Evolutionary conservation across 2,329 filamentous ascomycete species (phyloP).

Genomic region (Paecilomyces formosus): DNA sequence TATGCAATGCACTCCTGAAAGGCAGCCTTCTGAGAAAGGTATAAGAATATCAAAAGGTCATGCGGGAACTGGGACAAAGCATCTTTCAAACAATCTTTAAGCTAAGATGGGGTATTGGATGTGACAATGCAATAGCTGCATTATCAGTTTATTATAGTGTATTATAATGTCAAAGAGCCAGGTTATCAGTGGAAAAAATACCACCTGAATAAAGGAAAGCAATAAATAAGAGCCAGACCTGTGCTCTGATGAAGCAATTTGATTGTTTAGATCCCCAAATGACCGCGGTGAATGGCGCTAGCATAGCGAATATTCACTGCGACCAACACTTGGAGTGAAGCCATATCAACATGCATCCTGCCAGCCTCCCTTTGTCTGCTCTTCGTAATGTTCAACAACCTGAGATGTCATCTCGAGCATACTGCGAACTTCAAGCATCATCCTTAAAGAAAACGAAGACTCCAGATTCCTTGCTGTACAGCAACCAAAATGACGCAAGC

Average conservation of each 20-base stretch:
- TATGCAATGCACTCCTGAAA: too few species aligned
- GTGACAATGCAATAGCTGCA: too few species aligned
- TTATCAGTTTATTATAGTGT: too few species aligned
- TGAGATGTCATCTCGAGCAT: neutral
- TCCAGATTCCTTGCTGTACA: neutral
- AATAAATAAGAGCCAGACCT: neutral
- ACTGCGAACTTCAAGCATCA: neutral
- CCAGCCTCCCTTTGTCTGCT: neutral
- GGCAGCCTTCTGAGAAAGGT: too few species aligned
- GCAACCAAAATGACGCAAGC: neutral
- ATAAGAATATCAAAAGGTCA: too few species aligned
- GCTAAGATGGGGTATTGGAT: too few species aligned
- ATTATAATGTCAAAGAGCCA: too few species aligned
- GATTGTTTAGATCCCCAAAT: neutral
- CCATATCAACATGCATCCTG: neutral
- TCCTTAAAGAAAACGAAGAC: neutral
- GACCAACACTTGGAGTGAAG: neutral
- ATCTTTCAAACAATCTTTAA: too few species aligned
- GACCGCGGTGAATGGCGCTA: neutral
- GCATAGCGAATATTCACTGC: neutral
- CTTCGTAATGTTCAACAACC: neutral
- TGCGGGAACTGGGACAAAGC: too few species aligned
- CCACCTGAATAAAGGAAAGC: neutral
- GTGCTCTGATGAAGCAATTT: neutral
- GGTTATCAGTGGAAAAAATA: too few species aligned